Percentiles rank a stretch among this genome's conserved stretches.
Evolutionary conservation across 78 protist genomes (phyloP).

Genomic region (Chrysochromulina tobinii): DNA sequence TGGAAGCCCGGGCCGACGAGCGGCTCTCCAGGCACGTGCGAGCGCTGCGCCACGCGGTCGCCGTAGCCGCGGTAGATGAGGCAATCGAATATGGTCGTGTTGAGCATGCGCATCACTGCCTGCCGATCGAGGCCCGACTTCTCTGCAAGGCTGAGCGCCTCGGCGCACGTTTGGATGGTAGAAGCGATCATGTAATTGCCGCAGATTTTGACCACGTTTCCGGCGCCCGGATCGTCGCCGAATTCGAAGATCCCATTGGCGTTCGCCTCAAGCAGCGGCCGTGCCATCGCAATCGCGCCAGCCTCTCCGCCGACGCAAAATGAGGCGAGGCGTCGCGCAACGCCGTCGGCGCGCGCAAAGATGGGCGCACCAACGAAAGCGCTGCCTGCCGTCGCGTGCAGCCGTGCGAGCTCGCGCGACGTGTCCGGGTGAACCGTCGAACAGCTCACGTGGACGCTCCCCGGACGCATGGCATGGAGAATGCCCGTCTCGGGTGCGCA

Average conservation of each 20-base stretch:
- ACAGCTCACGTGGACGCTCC: background rate
- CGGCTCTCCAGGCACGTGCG: background rate
- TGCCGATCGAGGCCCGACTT: background rate
- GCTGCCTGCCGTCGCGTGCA: background rate
- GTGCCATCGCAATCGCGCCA: background rate
- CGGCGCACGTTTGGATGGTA: background rate
- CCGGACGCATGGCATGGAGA: background rate
- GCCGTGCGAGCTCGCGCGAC: background rate
- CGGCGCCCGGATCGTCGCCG: background rate
- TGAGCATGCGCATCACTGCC: background rate
- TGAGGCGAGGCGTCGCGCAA: background rate
- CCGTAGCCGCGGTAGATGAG: slow-evolving; percentile 3
- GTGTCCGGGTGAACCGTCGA: slow-evolving; percentile 1
- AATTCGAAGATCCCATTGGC: background rate
- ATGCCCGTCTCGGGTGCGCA: background rate
- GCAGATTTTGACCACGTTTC: background rate
- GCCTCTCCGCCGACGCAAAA: background rate
- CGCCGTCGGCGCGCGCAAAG: slow-evolving; percentile 6
- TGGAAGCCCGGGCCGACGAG: slow-evolving; percentile 12
- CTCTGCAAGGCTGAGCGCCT: background rate
- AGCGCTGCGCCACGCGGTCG: slow-evolving; percentile 3
- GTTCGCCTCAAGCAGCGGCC: background rate
- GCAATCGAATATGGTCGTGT: background rate
- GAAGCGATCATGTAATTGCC: background rate
- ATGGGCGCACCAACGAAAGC: background rate